Evolutionary conservation across 2,329 filamentous ascomycete species (phyloP).

Genomic region (Colletotrichum chlorophyti): DNA sequence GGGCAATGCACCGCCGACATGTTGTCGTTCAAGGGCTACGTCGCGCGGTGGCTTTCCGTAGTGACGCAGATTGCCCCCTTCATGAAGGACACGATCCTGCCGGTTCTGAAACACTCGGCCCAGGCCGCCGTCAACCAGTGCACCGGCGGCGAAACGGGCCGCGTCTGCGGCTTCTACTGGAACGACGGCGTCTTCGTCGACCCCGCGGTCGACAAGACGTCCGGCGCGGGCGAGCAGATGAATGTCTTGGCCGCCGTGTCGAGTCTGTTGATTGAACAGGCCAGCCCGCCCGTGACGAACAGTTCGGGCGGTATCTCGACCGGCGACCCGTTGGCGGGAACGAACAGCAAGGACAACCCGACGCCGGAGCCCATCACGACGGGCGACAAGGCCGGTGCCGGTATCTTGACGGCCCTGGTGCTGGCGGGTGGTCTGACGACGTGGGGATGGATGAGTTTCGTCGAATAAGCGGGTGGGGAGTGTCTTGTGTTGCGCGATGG

Average conservation of each 20-base stretch:
- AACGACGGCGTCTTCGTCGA: constrained; percentile 50
- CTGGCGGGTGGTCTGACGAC: constrained; percentile 48
- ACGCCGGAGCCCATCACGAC: constrained; percentile 45
- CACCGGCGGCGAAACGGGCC: constrained; percentile 62
- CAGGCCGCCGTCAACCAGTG: constrained; percentile 67
- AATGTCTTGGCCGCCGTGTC: constrained; percentile 62
- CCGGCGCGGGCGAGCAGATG: constrained; percentile 65
- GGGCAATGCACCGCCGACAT: constrained; percentile 74
- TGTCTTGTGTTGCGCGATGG: neutral
- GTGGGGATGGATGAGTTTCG: constrained; percentile 57
- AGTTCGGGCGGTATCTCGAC: constrained; percentile 57
- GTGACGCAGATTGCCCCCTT: constrained; percentile 68
- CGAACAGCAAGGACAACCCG: constrained; percentile 37
- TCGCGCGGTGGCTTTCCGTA: constrained; percentile 70
- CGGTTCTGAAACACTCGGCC: constrained; percentile 64
- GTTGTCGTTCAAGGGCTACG: constrained; percentile 74
- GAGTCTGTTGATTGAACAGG: constrained; percentile 51
- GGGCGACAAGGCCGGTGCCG: constrained; percentile 55
- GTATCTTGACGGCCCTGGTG: constrained; percentile 54
- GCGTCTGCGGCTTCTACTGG: constrained; percentile 73
- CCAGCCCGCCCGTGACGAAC: constrained; percentile 50
- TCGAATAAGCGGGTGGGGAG: neutral
- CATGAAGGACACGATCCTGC: constrained; percentile 59
- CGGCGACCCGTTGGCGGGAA: constrained; percentile 50
- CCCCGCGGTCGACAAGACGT: constrained; percentile 58